A percentile compares a stretch with the other conserved stretches of the same genome.
Evolutionary conservation across 495 filamentous ascomycete genomes (phyloP).

Genomic region (Aspergillus avenaceus): DNA sequence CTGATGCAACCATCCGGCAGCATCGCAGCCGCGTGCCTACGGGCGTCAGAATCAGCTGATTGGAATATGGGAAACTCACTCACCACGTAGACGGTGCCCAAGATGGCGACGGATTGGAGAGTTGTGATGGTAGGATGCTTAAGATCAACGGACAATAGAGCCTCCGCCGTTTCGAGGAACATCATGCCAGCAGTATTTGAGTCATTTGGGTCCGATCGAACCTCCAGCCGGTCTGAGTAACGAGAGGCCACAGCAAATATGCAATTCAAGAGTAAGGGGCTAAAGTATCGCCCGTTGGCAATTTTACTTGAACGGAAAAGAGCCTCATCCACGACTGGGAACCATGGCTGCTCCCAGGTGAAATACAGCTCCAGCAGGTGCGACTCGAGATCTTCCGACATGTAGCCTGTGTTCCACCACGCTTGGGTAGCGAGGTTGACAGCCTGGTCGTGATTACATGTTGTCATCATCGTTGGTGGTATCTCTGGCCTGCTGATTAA

Average conservation of each 20-base stretch:
- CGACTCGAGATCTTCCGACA: slow-evolving; percentile 18
- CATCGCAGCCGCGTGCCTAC: slow-evolving; percentile 25
- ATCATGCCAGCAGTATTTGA: slow-evolving; percentile 63
- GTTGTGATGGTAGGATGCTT: slow-evolving; percentile 62
- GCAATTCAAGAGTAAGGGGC: slow-evolving; percentile 70
- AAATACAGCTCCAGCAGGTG: slow-evolving; percentile 58
- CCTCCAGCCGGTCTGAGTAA: slow-evolving; percentile 62
- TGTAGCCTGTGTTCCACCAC: not conserved
- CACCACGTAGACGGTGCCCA: slow-evolving; percentile 43
- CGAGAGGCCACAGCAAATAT: slow-evolving; percentile 68
- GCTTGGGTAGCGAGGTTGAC: not conserved
- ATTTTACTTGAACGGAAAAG: slow-evolving; percentile 66
- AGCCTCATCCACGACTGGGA: slow-evolving; percentile 66
- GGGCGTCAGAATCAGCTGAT: not conserved
- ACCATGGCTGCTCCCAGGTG: slow-evolving; percentile 75
- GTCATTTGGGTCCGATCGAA: slow-evolving; percentile 57
- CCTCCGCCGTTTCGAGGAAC: slow-evolving; percentile 66
- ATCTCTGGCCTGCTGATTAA: too few species aligned
- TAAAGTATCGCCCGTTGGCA: slow-evolving; percentile 58
- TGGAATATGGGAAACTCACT: not conserved
- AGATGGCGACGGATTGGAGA: slow-evolving; percentile 72
- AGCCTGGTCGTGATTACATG: too few species aligned
- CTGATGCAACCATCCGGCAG: slow-evolving; percentile 26
- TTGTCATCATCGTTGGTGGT: too few species aligned
- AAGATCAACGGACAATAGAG: slow-evolving; percentile 52